Evolutionary conservation across 176 grass and related monocot genomes (phyloP), one percentile per base, ranked within the genome.

Genomic region (Calamus simplicifolius): DNA sequence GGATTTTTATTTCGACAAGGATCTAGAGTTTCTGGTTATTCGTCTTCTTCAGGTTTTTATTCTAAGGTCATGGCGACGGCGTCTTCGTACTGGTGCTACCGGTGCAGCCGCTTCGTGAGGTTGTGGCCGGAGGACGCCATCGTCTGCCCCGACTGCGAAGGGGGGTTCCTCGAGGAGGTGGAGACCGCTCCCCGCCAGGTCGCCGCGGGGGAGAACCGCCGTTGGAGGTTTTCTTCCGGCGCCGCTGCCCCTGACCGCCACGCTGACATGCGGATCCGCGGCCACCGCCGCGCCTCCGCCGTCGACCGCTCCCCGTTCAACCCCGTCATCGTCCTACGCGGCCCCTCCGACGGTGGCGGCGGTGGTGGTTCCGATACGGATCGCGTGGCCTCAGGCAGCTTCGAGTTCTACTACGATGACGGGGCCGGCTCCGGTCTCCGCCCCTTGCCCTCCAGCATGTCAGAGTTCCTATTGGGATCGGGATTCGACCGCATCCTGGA

Each of bases 321-420:
- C 57, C 94, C 88, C 0, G 94, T 98, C 64, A 86, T 98, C 69
- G 88, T 98, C 16, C 82, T 98, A 0, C 84, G 94, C 2, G 81
- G 85, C 3, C 52, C 67, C 1, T 51, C 79, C 29, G 18, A 49
- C 0, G 18, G 3, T 3, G 57, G 3, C 49, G n/a, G 0, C 12
- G 57, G 13, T 5, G n/a, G n/a, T n/a, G 69, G 16, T n/a, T 50
- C 28, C 14, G 69, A 16, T n/a, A 35, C 28, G 6, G 64, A 69
- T 29, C 14, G 6, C 27, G 56, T 48, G 63, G 71, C 75, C 0
- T 38, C 63, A 0, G 81, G 65, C 49, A 90, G 61, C 66, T 98
- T 98, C 66, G 94, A 98, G 79, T 79, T 98, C 15, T 98, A 83
- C 79, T 98, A 98, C 70, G 94, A 98, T 58, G 85, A 98, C 50